phyloP scores from a whole-genome alignment of 371 early-diverging fungal genomes.

The Actinomucor elegans region DNA sequence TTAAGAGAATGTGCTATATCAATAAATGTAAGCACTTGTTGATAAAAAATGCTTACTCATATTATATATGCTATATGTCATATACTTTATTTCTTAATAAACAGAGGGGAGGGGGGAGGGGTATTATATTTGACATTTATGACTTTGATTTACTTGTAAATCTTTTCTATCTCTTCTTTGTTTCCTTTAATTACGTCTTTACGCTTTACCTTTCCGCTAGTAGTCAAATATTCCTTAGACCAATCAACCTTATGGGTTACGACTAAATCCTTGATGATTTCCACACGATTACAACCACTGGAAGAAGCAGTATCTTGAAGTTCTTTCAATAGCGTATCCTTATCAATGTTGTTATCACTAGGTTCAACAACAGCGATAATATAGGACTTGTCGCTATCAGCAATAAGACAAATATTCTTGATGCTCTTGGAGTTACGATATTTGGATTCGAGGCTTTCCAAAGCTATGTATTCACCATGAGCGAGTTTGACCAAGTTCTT shows the following conservation, averaged over 20 bases:
- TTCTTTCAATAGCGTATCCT: constrained; percentile 42
- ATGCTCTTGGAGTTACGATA: constrained; percentile 72
- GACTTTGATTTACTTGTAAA: constrained; percentile 34
- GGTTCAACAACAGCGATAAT: constrained; percentile 75
- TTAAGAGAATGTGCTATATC: too few species aligned
- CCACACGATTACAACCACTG: constrained; percentile 47
- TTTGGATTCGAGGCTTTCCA: constrained; percentile 91
- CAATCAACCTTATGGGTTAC: constrained; percentile 48
- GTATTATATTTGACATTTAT: too few species aligned
- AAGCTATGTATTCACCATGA: constrained; percentile 95
- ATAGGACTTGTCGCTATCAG: constrained; percentile 64
- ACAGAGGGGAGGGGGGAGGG: too few species aligned
- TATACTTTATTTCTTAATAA: too few species aligned
- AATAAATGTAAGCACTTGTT: too few species aligned
- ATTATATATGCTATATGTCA: too few species aligned
- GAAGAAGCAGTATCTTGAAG: constrained; percentile 47
- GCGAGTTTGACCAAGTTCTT: constrained; percentile 89
- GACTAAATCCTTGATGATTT: constrained; percentile 49
- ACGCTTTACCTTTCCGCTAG: constrained; percentile 61
- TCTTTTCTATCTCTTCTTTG: constrained; percentile 49
- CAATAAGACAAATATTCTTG: constrained; percentile 82
- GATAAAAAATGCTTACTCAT: too few species aligned
- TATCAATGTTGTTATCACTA: constrained; percentile 32
- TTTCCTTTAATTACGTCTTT: constrained; percentile 51
- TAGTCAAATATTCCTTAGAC: constrained; percentile 53